Percentiles rank a stretch among this genome's conserved stretches.
Conservation (phyloP, 2,329 filamentous ascomycete genomes). For the Penicillium vulpinum region DNA sequence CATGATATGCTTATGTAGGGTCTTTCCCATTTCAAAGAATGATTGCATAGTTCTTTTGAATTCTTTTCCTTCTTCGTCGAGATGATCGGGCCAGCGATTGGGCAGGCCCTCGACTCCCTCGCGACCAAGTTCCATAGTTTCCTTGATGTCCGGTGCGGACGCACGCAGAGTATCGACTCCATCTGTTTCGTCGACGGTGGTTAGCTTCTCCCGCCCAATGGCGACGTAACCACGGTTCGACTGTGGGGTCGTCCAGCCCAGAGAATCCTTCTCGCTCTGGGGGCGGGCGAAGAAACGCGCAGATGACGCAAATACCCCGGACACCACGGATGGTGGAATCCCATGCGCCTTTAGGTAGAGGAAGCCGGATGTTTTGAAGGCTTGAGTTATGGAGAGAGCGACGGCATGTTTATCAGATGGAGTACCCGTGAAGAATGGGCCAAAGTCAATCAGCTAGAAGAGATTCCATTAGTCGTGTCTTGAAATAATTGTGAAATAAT, state of each 20-base stretch:
- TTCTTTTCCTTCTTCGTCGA: slow-evolving; percentile 54
- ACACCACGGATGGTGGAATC: slow-evolving; percentile 61
- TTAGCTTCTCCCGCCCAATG: slow-evolving; percentile 71
- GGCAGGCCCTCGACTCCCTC: slow-evolving; percentile 63
- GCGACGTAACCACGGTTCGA: slow-evolving; percentile 74
- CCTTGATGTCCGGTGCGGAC: slow-evolving; percentile 55
- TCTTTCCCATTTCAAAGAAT: slow-evolving; percentile 75
- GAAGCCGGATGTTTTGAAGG: slow-evolving; percentile 85
- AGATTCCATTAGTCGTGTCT: background rate
- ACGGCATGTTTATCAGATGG: slow-evolving; percentile 61
- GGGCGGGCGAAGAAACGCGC: slow-evolving; percentile 70
- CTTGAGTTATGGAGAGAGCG: slow-evolving; percentile 70
- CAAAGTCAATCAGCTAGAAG: slow-evolving; percentile 73
- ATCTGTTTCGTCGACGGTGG: slow-evolving; percentile 53
- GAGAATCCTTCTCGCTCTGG: slow-evolving; percentile 60
- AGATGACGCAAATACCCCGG: slow-evolving; percentile 65
- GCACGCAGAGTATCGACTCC: slow-evolving; percentile 62
- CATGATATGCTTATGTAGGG: slow-evolving; percentile 76
- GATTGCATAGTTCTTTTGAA: slow-evolving; percentile 72
- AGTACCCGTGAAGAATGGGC: slow-evolving; percentile 66
- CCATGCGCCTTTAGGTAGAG: slow-evolving; percentile 82
- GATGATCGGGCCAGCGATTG: slow-evolving; percentile 72
- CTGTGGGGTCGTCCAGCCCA: slow-evolving; percentile 71
- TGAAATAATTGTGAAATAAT: background rate
- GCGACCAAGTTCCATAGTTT: slow-evolving; percentile 62